Base-by-base conservation (phyloP, 768 basidiomycete species). In the Mycena haematopus region DNA sequence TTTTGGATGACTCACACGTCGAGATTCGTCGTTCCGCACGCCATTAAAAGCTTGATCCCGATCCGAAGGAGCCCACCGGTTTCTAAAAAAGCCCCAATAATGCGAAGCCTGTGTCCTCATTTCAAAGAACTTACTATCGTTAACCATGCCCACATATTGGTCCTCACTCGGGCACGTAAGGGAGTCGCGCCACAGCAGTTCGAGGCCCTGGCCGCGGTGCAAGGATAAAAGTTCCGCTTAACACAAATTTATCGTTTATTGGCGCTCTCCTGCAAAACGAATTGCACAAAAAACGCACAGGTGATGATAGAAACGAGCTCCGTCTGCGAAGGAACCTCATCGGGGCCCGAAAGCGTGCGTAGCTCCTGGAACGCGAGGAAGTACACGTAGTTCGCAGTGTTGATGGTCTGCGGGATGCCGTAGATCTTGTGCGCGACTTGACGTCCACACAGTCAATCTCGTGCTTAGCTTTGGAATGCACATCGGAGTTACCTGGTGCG, bases 41-140 rank as follows among this genome's bases (percentile, higher is more conserved):
- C 94, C 94, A 96, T 96, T 93, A 99, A 95, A 29, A 99, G 83
- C 73, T 95, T 98, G 73, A 98, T 85, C 0, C 93, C 94, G 47
- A 99, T 87, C 22, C 96, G 82, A 65, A 99, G 89, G 10, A 99
- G 81, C 5, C 96, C 95, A 0, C 96, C 96, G 0, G 96, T 99
- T 74, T 99, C 96, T 99, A 53, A 27, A 52, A n/a, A 22, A 25
- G 56, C 10, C 9, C 29, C 29, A 27, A 27, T 27, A 8, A 33
- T 54, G 29, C 22, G 40, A 50, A 35, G 51, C 44, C 35, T 19
- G 50, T n/a, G 62, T 31, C 9, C 0, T 36, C 13, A 19, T 17
- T 29, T 42, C 29, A 21, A 7, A 38, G 38, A 52, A 71, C 76
- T 65, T 70, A 96, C 96, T 99, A 70, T 96, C 92, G 74, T 95